Evolutionary conservation across 257 asterid genomes (phyloP).

Genomic region (Catharanthus roseus): DNA sequence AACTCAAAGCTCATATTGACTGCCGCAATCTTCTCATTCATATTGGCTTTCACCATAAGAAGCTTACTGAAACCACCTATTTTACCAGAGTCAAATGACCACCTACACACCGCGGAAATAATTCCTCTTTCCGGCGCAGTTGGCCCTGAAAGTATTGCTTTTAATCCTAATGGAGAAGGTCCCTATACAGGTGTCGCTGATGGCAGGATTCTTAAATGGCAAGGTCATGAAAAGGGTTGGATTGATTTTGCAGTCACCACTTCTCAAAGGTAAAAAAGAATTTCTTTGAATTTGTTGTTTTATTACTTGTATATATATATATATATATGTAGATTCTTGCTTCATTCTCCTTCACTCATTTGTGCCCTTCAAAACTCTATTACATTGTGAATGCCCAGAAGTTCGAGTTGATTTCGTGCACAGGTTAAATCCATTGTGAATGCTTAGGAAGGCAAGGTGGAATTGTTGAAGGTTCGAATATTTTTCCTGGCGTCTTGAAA

Average conservation of each 20-base stretch:
- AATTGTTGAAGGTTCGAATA: too few species aligned
- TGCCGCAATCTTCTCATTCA: slow-evolving; percentile 37
- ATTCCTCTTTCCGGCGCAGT: slow-evolving; percentile 42
- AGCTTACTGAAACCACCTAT: slow-evolving; percentile 37
- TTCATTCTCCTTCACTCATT: too few species aligned
- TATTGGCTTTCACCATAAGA: slow-evolving; percentile 31
- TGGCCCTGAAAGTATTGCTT: slow-evolving; percentile 70
- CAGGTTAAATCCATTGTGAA: too few species aligned
- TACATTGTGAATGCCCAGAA: too few species aligned
- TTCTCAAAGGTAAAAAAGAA: slow-evolving; percentile 36
- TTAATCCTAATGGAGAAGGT: slow-evolving; percentile 56
- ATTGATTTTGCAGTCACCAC: slow-evolving; percentile 63
- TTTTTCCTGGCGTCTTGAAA: too few species aligned
- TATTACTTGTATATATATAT: too few species aligned
- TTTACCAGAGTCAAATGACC: slow-evolving; percentile 34
- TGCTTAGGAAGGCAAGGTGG: too few species aligned
- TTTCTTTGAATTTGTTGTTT: too few species aligned
- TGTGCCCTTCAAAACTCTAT: too few species aligned
- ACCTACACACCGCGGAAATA: slow-evolving; percentile 33
- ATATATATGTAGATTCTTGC: too few species aligned
- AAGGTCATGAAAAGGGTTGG: slow-evolving; percentile 35
- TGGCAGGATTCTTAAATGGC: slow-evolving; percentile 57
- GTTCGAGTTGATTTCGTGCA: too few species aligned
- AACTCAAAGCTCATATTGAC: slow-evolving; percentile 33
- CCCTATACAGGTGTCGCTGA: slow-evolving; percentile 82